Evolutionary conservation across 2,329 filamentous ascomycete genomes (phyloP).

Genomic region (Ophiostoma piceae): DNA sequence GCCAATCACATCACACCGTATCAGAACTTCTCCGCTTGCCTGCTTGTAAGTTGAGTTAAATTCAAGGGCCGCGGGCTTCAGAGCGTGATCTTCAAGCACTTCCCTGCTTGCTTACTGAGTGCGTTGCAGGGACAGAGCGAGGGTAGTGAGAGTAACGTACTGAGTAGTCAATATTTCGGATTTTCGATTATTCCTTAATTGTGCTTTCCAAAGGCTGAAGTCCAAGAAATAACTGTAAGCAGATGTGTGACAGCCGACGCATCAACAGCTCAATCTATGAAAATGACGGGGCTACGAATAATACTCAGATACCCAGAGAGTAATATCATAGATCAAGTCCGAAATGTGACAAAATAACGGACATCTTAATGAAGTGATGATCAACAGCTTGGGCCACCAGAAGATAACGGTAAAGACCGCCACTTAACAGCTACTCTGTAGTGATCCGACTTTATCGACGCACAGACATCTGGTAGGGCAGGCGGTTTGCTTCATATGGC

Average conservation of each 20-base stretch:
- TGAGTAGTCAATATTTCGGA: too few relatives aligned
- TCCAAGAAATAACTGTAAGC: too few relatives aligned
- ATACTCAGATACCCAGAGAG: too few relatives aligned
- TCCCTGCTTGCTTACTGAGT: neutral
- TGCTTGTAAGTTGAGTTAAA: slow-evolving; percentile 9
- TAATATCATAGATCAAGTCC: too few relatives aligned
- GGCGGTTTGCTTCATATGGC: neutral
- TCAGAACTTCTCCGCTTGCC: slow-evolving; percentile 6
- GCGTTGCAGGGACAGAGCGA: neutral
- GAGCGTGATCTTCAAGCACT: slow-evolving; percentile 1
- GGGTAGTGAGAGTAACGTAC: neutral
- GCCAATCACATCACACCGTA: slow-evolving; percentile 15
- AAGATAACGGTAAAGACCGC: neutral
- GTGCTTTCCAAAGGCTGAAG: too few relatives aligned
- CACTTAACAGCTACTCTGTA: neutral
- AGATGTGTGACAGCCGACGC: too few relatives aligned
- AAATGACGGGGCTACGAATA: too few relatives aligned
- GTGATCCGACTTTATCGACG: neutral
- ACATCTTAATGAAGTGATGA: neutral
- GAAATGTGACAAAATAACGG: neutral
- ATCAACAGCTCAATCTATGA: too few relatives aligned
- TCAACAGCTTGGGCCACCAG: neutral
- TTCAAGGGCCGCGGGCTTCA: neutral
- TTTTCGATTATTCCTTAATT: too few relatives aligned
- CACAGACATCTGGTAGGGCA: neutral